Percentiles rank a stretch among this genome's conserved stretches.
Conservation (phyloP, 2,329 filamentous ascomycete species). For the Fusarium liriodendri region DNA sequence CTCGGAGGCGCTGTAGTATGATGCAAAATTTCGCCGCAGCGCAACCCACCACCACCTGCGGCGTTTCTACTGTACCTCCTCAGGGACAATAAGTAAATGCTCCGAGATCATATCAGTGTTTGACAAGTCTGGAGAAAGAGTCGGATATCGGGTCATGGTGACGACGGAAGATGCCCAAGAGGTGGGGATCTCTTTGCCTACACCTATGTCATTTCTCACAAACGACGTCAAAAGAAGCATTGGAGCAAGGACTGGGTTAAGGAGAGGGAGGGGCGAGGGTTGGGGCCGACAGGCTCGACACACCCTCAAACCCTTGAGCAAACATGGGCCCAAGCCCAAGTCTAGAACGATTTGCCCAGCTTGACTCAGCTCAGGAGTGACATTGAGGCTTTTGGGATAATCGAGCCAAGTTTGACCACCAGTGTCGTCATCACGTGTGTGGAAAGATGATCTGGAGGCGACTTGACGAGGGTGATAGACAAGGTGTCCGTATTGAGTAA, state of each 20-base stretch:
- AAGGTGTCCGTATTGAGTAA: slow-evolving; percentile 10
- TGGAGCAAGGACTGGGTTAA: slow-evolving; percentile 16
- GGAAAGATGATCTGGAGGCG: slow-evolving; percentile 23
- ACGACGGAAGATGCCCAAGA: neutral
- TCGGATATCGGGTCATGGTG: slow-evolving; percentile 4
- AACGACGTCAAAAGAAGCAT: slow-evolving; percentile 38
- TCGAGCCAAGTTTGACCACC: slow-evolving; percentile 17
- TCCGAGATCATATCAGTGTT: neutral
- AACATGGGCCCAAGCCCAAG: neutral
- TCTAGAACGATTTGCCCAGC: slow-evolving; percentile 15
- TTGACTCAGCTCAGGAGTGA: slow-evolving; percentile 20
- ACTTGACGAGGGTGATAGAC: neutral
- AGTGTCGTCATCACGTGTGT: slow-evolving; percentile 42
- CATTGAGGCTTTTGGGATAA: slow-evolving; percentile 24
- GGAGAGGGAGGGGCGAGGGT: neutral
- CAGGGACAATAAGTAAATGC: slow-evolving; percentile 5
- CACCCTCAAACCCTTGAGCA: neutral
- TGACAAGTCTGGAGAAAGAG: neutral
- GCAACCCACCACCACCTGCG: slow-evolving; percentile 20
- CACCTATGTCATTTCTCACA: slow-evolving; percentile 25
- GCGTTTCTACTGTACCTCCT: neutral
- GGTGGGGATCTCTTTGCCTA: neutral
- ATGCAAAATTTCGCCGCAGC: slow-evolving; percentile 34
- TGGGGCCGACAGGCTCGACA: neutral
- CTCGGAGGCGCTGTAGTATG: slow-evolving; percentile 26